These are phyloP conservation scores for Candida easanensis DNA, from an alignment of 805 yeast genomes.

Conservation along the genomic window DNA sequence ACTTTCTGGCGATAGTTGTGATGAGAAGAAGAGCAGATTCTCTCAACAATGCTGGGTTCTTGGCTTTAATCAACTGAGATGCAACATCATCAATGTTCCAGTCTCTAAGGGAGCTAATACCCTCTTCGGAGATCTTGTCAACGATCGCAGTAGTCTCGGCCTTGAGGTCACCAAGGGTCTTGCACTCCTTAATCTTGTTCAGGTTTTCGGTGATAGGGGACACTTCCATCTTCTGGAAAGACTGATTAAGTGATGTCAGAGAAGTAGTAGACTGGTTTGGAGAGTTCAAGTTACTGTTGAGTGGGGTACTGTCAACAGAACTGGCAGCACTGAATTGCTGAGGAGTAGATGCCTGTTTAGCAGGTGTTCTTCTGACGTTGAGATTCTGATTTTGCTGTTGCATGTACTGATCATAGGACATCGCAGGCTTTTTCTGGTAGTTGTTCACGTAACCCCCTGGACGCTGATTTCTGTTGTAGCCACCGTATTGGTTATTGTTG, in stretches of 20 bases:
- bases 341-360: conserved; percentile 7
- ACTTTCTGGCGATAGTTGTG: conserved; percentile 54
- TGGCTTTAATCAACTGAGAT: conserved; percentile 66
- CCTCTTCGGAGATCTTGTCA: conserved; percentile 43
- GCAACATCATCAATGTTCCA: conserved; percentile 68
- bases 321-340: conserved; percentile 17
- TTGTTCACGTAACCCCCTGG: conserved; percentile 11
- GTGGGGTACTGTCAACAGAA: conserved; percentile 25
- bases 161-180: conserved; percentile 35
- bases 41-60: conserved; percentile 69
- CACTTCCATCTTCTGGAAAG: conserved; percentile 60
- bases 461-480: conserved; percentile 6
- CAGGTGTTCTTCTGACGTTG: conserved; percentile 18
- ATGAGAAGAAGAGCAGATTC: conserved; percentile 71
- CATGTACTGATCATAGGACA: conserved; percentile 27
- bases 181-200: conserved; percentile 42
- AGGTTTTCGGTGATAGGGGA: conserved; percentile 67
- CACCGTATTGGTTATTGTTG: conserved; percentile 1
- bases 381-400: conserved; percentile 17
- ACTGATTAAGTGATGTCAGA: conserved; percentile 66
- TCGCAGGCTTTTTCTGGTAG: conserved; percentile 23
- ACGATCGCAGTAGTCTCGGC: conserved; percentile 38
- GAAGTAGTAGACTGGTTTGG: conserved; percentile 67
- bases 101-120: conserved; percentile 46
- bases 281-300: conserved; percentile 27